Evolutionary conservation across 139 green algal genomes (phyloP), one percentile per base, ranked within the genome.

Genomic region (Chlorella sp.): DNA sequence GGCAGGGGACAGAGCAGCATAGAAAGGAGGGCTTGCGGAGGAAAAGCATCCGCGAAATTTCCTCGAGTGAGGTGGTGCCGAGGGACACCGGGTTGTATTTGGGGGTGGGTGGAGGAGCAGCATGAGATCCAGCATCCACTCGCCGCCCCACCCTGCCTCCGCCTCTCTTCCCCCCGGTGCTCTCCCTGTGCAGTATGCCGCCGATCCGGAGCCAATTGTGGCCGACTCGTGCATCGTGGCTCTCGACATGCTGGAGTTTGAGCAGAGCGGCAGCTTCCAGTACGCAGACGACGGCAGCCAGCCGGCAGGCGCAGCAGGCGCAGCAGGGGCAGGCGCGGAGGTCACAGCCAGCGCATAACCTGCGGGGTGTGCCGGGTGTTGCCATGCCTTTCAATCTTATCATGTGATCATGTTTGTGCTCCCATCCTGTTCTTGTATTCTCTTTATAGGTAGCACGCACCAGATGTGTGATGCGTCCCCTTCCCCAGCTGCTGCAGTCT

Each of bases 141-240:
- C n/a, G 7, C n/a, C 42, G 5, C 26, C n/a, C 73, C 3, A 80
- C 26, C 30, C 32, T 40, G 0, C 73, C n/a, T 80, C 28, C 1
- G 16, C 32, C 37, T 3, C 39, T 18, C 15, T 61, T 40, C 32
- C 71, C 32, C 24, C 32, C 28, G 22, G n/a, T n/a, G n/a, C n/a
- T n/a, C n/a, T n/a, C n/a, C n/a, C 22, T 71, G 19, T 73, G 88
- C 88, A 87, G 81, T 97, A 94, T 90, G 83, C 91, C 14, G 26
- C 42, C 1, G 96, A 99, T 85, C 75, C 90, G 0, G 98, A 99
- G 81, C 97, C 95, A 11, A 98, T 99, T 69, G 98, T 99, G 39
- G 96, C 97, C 2, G 92, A 99, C 89, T 98, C 94, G 89, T 99
- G 98, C 90, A 92, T 97, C 34, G 98, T 99, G 18, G 98, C 98